Evolutionary conservation across 352 stramenopile species (phyloP), one percentile per base, ranked within the genome.

Genomic region (Saprolegnia parasitica): DNA sequence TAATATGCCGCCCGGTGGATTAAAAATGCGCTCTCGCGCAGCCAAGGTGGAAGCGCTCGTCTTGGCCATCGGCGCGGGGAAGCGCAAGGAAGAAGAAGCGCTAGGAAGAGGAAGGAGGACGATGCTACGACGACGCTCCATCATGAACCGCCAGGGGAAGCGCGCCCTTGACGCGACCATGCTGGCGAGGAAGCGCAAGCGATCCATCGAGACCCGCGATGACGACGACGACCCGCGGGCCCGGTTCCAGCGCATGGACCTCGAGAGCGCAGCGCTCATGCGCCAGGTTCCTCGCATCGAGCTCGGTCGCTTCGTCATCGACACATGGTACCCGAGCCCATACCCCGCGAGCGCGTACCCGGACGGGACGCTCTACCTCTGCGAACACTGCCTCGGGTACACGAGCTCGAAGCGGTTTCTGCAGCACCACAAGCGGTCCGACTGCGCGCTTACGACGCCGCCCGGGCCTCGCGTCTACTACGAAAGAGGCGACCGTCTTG

Each of bases 231-330:
- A 39, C 11, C 37, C 39, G n/a, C 42, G n/a, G 29, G 63, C 5
- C 1, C 61, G 61, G 29, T 70, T 21, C 26, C 45, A 47, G 18
- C 10, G 10, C 9, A 26, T 70, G 5, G 63, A 70, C 29, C 20
- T 24, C 8, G 50, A 60, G 61, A 70, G 24, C 54, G 50, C 40
- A 29, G 11, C 13, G 21, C 35, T 61, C 20, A 70, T 70, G 63
- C 49, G 61, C 11, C 32, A 47, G 9, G 63, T 70, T 10, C 63
- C 63, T 20, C 23, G 35, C 32, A 39, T 70, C 23, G 63, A 63
- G 54, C 55, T 70, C 52, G 63, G 63, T 20, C 72, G 73, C 11
- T 81, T 80, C 58, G 62, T 73, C 6, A 82, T 87, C 45, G 77
- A 87, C 29, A 81, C 72, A 26, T 84, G 77, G 76, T 70, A 70